Percentiles rank a stretch among this genome's conserved stretches.
Evolutionary conservation across 2,329 filamentous ascomycete genomes (phyloP).

Genomic region (Knufia fluminis): DNA sequence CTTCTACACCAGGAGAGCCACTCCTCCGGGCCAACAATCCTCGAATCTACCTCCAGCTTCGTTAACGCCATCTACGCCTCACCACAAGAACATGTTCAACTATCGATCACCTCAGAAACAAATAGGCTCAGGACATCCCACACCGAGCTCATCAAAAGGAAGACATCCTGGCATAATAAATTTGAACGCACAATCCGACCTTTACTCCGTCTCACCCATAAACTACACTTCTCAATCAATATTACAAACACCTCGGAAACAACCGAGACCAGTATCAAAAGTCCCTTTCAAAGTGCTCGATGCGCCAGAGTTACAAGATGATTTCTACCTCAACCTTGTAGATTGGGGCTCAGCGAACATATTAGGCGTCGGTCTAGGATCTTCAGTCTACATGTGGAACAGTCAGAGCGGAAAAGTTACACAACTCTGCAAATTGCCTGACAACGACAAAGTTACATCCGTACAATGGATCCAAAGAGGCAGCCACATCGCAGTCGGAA

Average conservation of each 20-base stretch:
- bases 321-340: constrained; percentile 95
- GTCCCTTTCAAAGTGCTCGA: constrained; percentile 97
- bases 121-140: constrained; percentile 68
- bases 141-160: constrained; percentile 77
- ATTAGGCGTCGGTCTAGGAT: constrained; percentile 82
- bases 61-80: constrained; percentile 80
- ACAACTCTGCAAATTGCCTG: constrained; percentile 83
- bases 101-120: constrained; percentile 68
- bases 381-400: constrained; percentile 98
- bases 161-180: constrained; percentile 62
- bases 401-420: constrained; percentile 83
- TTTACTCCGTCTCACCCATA: constrained; percentile 92
- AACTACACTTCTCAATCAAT: constrained; percentile 88
- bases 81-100: constrained; percentile 88
- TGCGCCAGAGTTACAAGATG: constrained; percentile 88
- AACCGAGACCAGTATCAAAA: constrained; percentile 83
- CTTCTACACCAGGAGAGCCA: constrained; percentile 57
- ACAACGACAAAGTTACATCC: constrained; percentile 81
- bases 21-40: constrained; percentile 61
- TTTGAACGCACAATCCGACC: constrained; percentile 78
- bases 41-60: constrained; percentile 59
- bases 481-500: constrained; percentile 90
- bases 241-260: constrained; percentile 79
- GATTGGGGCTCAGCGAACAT: constrained; percentile 97
- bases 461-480: constrained; percentile 98